phyloP scores from a whole-genome alignment of 345 rosid species.

The Eutrema yunnanense region DNA sequence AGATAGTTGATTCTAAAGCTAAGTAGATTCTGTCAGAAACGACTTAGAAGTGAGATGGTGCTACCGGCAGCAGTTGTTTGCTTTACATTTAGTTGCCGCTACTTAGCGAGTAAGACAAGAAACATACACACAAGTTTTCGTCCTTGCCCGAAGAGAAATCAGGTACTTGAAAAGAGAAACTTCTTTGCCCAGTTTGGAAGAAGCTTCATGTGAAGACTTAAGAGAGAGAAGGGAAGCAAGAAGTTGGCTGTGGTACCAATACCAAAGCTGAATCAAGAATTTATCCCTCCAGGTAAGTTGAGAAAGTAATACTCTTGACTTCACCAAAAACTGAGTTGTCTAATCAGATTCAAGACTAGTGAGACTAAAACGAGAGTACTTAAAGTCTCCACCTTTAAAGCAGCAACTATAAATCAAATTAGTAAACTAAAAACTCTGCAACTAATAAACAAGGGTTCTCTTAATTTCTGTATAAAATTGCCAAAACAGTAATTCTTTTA shows the following conservation, averaged over 20 bases:
- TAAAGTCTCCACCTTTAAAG: conserved; percentile 9
- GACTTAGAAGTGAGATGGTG: neutral
- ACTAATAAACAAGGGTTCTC: neutral
- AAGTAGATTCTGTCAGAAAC: neutral
- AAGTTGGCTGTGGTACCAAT: conserved; percentile 24
- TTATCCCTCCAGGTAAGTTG: conserved; percentile 40
- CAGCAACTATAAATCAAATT: neutral
- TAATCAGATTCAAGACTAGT: neutral
- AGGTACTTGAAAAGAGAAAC: conserved; percentile 6
- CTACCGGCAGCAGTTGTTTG: too few relatives aligned
- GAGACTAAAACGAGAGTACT: neutral
- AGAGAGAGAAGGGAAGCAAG: neutral
- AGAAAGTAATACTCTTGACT: conserved; percentile 55
- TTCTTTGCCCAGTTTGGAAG: neutral
- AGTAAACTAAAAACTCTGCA: neutral
- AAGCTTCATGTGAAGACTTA: neutral
- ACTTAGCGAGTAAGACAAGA: neutral
- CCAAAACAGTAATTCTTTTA: too few relatives aligned
- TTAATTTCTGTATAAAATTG: neutral
- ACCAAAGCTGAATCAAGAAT: conserved; percentile 33
- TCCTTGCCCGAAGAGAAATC: neutral
- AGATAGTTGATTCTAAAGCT: conserved; percentile 7
- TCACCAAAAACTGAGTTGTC: conserved; percentile 65
- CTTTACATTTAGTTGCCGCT: neutral
- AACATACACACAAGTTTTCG: conserved; percentile 9